phyloP scores from a whole-genome alignment of 805 yeast genomes.

The Wickerhamiella australiensis region DNA sequence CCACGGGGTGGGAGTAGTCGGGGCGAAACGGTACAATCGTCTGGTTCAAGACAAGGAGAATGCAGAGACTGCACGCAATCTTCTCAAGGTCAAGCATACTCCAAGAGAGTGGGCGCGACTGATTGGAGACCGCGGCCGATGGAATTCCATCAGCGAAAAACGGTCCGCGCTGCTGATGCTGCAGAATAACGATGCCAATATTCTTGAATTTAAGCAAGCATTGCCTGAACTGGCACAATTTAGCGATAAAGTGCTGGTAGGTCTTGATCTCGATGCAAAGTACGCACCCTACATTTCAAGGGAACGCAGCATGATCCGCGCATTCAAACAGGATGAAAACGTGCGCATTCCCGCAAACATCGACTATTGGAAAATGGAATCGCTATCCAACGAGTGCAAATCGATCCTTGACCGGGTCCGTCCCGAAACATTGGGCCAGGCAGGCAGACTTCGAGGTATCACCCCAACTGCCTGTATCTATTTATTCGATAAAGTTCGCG shows the following conservation, averaged over 20 bases:
- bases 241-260: constrained; percentile 40
- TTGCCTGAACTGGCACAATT: constrained; percentile 31
- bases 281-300: constrained; percentile 70
- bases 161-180: constrained; percentile 24
- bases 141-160: constrained; percentile 43
- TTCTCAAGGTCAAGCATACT: constrained; percentile 38
- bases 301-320: constrained; percentile 57
- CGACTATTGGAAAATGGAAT: constrained; percentile 46
- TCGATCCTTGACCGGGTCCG: constrained; percentile 55
- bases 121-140: constrained; percentile 29
- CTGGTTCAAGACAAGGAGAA: constrained; percentile 35
- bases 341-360: constrained; percentile 55
- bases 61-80: constrained; percentile 36
- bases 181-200: constrained; percentile 53
- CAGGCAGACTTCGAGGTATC: constrained; percentile 85
- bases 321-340: constrained; percentile 74
- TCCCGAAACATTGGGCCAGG: constrained; percentile 90
- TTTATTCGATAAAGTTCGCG: constrained; percentile 36
- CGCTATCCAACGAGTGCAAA: constrained; percentile 68
- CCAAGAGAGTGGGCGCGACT: constrained; percentile 51
- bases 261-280: constrained; percentile 65
- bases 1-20: constrained; percentile 50
- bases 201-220: constrained; percentile 33
- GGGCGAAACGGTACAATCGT: constrained; percentile 42
- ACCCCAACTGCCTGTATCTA: constrained; percentile 89